A percentile compares a stretch with the other conserved stretches of the same genome.
These are phyloP conservation scores for Cicer bijugum DNA, from an alignment of 306 rosid species.

Conservation along the genomic window DNA sequence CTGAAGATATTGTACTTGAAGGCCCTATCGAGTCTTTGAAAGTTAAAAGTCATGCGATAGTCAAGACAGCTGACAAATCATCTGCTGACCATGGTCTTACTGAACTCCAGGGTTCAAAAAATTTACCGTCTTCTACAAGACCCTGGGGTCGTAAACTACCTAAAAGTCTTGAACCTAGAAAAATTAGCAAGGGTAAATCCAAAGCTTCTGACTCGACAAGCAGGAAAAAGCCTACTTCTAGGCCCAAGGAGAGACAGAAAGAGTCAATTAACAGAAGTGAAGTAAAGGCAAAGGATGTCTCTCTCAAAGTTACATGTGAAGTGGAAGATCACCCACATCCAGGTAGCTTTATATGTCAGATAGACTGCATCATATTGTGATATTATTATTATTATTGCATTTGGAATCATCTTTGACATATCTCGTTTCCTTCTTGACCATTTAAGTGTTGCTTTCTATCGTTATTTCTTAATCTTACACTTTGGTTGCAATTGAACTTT, in stretches of 20 bases:
- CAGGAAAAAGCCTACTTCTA: conserved; percentile 53
- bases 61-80: conserved; percentile 47
- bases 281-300: conserved; percentile 52
- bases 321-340: conserved; percentile 55
- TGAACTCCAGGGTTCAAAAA: conserved; percentile 51
- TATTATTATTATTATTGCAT: conserved; percentile 16
- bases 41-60: conserved; percentile 45
- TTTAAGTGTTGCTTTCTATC: conserved; percentile 32
- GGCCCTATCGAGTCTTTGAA: conserved; percentile 49
- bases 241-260: conserved; percentile 57
- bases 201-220: conserved; percentile 60
- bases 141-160: conserved; percentile 65
- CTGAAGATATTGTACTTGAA: conserved; percentile 53
- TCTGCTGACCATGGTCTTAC: conserved; percentile 47
- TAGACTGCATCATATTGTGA: conserved; percentile 25
- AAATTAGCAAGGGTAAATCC: conserved; percentile 55
- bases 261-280: conserved; percentile 57
- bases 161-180: conserved; percentile 50
- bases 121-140: conserved; percentile 50
- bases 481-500: conserved; percentile 30
- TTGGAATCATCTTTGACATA: conserved; percentile 34
- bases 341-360: conserved; percentile 55
- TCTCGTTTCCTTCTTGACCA: conserved; percentile 23
- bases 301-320: conserved; percentile 45
- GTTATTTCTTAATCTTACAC: conserved; percentile 34